phyloP scores from a whole-genome alignment of 192 early-diverging fungal genomes.

The Coemansia sp. region DNA sequence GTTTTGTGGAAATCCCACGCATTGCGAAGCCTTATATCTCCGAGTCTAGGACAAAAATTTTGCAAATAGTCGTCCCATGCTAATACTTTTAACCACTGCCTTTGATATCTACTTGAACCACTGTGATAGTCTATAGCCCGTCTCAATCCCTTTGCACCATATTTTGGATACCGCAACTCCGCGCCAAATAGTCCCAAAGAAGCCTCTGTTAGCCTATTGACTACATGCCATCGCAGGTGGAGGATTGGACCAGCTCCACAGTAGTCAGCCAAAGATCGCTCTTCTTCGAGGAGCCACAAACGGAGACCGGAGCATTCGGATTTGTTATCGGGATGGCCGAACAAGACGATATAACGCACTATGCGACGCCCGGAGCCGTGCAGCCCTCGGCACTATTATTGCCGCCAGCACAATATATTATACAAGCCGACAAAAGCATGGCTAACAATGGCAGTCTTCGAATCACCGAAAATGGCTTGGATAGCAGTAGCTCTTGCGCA shows the following conservation, averaged over 20 bases:
- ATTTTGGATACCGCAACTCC: not conserved
- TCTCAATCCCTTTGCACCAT: not conserved
- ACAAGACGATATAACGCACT: not conserved
- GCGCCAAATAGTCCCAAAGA: not conserved
- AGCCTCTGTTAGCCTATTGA: not conserved
- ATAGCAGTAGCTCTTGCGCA: not conserved
- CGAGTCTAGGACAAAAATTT: not conserved
- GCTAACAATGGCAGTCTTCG: constrained; percentile 3
- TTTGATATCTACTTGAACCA: not conserved
- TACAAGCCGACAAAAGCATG: not conserved
- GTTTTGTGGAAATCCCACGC: too few species aligned
- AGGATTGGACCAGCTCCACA: not conserved
- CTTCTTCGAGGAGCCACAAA: not conserved
- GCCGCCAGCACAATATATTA: not conserved
- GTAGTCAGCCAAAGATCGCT: not conserved
- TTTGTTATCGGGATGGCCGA: not conserved
- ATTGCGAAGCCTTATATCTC: not conserved
- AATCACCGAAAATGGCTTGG: constrained; percentile 6
- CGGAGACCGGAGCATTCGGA: too few species aligned
- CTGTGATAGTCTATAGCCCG: not conserved
- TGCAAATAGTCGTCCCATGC: not conserved
- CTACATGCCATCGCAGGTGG: not conserved
- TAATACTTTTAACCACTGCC: not conserved
- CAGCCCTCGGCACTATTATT: not conserved
- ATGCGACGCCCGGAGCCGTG: not conserved